Evolutionary conservation across 1,284 basidiomycete genomes (phyloP), one percentile per base, ranked within the genome.

Genomic region (Rhodotorula sp.): DNA sequence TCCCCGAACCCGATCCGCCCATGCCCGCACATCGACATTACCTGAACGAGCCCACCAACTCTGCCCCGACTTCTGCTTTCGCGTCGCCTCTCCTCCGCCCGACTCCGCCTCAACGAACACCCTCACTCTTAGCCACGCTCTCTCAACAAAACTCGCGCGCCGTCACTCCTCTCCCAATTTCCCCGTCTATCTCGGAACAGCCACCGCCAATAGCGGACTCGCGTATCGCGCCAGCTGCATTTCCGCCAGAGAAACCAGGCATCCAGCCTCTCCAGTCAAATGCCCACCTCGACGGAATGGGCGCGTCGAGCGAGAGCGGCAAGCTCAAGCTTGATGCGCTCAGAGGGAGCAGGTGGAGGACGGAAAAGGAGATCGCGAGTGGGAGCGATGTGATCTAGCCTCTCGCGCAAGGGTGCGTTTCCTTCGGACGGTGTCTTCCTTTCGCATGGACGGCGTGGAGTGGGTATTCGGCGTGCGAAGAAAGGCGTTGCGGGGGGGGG

Each of bases 301-400:
- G 56, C 46, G 57, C n/a, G 10, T 50, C 53, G 47, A 55, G 52
- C 20, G 48, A 51, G 59, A 65, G 62, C 16, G 69, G 69, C 11
- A 69, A 69, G 52, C 53, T 71, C 26, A 67, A 65, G 65, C 52
- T 73, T 31, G 72, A 69, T 31, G 53, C 60, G 59, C 56, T 74
- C 50, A 53, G 64, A 15, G 70, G 70, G 22, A 65, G 65, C 37
- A 26, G 68, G 50, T 72, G 71, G 73, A 54, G 71, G 34, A 69
- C 71, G 3, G 71, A 72, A 64, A 62, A 53, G 54, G 73, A 75
- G 34, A 51, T 75, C 6, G 70, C 68, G 60, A 73, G 71, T 55
- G 73, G 73, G 28, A 67, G 66, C 51, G 73, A 75, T 30, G 62
- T 70, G 24, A 67, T 70, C 52, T 74, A 52, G 58, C 26, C 37